A percentile compares a stretch with the other conserved stretches of the same genome.
phyloP scores from a whole-genome alignment of 371 early-diverging fungal species.

The Apophysomyces variabilis region DNA sequence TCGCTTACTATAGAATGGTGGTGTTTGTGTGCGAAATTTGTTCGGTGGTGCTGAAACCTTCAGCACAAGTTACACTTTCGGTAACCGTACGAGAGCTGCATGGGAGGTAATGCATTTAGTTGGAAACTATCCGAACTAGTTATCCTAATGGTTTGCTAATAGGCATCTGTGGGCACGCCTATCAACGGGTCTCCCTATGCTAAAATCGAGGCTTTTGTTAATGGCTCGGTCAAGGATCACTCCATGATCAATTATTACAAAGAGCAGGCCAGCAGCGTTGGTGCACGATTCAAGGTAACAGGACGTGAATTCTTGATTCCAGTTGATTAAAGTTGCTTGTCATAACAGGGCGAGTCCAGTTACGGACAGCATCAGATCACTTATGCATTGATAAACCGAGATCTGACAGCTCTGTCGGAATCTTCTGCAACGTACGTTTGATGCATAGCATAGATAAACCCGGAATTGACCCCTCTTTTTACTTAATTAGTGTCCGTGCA shows the following conservation, averaged over 20 bases:
- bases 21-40: constrained; percentile 69
- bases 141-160: not conserved
- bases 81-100: constrained; percentile 71
- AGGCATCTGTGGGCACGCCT: constrained; percentile 35
- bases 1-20: constrained; percentile 48
- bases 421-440: constrained; percentile 72
- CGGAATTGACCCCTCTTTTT: not conserved
- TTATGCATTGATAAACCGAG: constrained; percentile 75
- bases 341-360: constrained; percentile 38
- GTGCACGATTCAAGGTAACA: constrained; percentile 40
- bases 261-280: constrained; percentile 30
- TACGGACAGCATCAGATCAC: constrained; percentile 69
- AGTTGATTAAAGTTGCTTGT: not conserved
- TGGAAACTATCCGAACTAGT: not conserved
- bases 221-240: constrained; percentile 45
- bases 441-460: not conserved
- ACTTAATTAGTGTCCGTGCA: constrained; percentile 68
- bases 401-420: constrained; percentile 62
- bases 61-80: constrained; percentile 66
- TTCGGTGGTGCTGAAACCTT: constrained; percentile 86
- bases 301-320: not conserved
- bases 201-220: constrained; percentile 39
- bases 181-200: constrained; percentile 39
- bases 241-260: constrained; percentile 42
- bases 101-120: constrained; percentile 54